phyloP scores from a whole-genome alignment of 495 filamentous ascomycete species.

The Annulohypoxylon maeteangense region DNA sequence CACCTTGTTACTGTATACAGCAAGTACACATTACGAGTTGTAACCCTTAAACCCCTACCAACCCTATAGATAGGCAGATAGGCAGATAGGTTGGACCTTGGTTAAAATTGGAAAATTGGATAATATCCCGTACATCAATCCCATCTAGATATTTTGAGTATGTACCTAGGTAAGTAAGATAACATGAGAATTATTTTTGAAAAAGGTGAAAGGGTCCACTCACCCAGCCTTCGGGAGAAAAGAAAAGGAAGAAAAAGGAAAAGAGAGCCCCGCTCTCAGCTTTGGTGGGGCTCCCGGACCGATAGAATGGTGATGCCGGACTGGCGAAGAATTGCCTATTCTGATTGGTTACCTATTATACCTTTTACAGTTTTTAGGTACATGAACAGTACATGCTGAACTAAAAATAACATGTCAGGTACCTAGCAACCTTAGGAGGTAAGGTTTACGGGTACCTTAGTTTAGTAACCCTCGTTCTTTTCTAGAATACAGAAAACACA shows the following conservation, averaged over 20 bases:
- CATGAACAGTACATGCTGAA: not conserved
- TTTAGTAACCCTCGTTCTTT: not conserved
- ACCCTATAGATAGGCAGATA: not conserved
- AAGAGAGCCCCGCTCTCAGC: slow-evolving; percentile 24
- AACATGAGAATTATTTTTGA: not conserved
- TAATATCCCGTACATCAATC: not conserved
- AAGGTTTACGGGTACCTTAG: not conserved
- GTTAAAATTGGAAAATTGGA: not conserved
- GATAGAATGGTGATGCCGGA: slow-evolving; percentile 19
- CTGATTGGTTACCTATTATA: not conserved
- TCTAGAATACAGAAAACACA: slow-evolving; percentile 16
- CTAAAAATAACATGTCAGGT: slow-evolving; percentile 15
- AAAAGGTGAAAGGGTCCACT: not conserved
- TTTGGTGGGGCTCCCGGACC: slow-evolving; percentile 28
- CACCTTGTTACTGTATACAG: no score
- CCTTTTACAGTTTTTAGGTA: not conserved
- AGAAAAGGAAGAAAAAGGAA: not conserved
- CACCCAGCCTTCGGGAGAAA: not conserved
- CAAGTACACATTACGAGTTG: slow-evolving; percentile 2
- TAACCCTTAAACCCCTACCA: not conserved
- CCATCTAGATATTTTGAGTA: not conserved
- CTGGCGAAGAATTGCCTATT: not conserved
- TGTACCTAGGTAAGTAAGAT: not conserved
- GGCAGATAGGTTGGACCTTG: no score
- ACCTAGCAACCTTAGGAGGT: no score